phyloP scores from a whole-genome alignment of 106 monocot genomes.

The Dendrobium nobile region DNA sequence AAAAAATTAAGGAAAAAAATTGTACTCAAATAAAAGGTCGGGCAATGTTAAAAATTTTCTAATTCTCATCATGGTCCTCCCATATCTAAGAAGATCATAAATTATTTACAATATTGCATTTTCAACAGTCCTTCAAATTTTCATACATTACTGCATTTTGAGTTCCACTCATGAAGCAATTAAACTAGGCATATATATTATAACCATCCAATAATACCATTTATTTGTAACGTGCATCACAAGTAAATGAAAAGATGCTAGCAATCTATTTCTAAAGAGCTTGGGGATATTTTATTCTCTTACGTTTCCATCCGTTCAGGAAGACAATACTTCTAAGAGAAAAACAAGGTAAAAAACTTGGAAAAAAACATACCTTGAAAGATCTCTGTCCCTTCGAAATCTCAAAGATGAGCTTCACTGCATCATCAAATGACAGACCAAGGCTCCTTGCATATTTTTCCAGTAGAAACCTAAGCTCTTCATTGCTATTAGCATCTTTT shows the following conservation, averaged over 20 bases:
- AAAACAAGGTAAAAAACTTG: not conserved
- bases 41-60: not conserved
- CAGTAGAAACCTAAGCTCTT: slow-evolving; percentile 47
- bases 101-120: not conserved
- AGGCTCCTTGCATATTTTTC: slow-evolving; percentile 48
- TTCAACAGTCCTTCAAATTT: not conserved
- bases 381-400: slow-evolving; percentile 41
- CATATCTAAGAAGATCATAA: not conserved
- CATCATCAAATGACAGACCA: slow-evolving; percentile 62
- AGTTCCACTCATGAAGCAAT: no score
- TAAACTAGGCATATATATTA: no score
- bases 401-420: slow-evolving; percentile 31
- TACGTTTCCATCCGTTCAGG: no score
- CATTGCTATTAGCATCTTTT: slow-evolving; percentile 5
- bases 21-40: not conserved
- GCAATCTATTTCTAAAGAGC: no score
- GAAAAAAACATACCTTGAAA: slow-evolving; percentile 42
- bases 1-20: not conserved
- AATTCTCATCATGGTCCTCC: not conserved
- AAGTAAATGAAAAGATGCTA: no score
- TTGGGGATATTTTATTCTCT: no score
- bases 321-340: not conserved
- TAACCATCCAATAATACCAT: no score
- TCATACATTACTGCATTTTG: no score
- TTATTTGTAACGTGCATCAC: no score